A percentile compares a stretch with the other conserved stretches of the same genome.
Conservation (phyloP, 2,329 filamentous ascomycete species). For the Beauveria bassiana region DNA sequence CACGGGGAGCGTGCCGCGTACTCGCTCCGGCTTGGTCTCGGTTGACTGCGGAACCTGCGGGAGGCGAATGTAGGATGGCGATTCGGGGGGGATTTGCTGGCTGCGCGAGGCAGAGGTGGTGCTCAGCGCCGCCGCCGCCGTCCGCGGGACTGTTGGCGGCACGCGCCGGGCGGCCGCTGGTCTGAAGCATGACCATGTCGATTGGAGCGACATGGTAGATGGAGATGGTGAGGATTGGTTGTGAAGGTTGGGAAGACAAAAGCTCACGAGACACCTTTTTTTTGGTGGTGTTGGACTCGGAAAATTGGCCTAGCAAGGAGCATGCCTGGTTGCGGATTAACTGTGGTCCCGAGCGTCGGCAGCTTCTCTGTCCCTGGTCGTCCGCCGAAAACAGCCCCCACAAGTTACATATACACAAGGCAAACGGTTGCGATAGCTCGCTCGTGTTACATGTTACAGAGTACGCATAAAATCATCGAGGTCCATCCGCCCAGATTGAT, state of each 20-base stretch:
- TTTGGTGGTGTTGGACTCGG: neutral
- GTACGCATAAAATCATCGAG: neutral
- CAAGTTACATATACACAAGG: no score
- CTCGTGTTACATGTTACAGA: no score
- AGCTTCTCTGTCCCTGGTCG: neutral
- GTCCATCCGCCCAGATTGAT: neutral
- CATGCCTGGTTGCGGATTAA: neutral
- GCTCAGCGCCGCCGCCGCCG: conserved; percentile 24
- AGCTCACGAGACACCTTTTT: conserved; percentile 2
- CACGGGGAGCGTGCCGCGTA: conserved; percentile 76
- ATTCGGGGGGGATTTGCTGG: conserved; percentile 61
- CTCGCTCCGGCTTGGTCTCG: conserved; percentile 33
- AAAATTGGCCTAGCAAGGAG: neutral
- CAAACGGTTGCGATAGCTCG: no score
- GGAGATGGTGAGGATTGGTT: neutral
- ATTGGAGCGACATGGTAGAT: conserved; percentile 22
- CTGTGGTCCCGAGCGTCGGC: neutral
- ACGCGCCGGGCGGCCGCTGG: conserved; percentile 20
- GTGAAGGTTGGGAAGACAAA: neutral
- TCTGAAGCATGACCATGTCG: conserved; percentile 19
- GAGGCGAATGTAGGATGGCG: conserved; percentile 78
- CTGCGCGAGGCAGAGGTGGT: conserved; percentile 29
- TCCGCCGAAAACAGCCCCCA: no score
- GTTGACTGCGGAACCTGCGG: conserved; percentile 68
- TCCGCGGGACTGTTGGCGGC: conserved; percentile 19